These are phyloP conservation scores for Talaromyces thailandensis DNA, from an alignment of 495 filamentous ascomycete species.

Conservation along the genomic window DNA sequence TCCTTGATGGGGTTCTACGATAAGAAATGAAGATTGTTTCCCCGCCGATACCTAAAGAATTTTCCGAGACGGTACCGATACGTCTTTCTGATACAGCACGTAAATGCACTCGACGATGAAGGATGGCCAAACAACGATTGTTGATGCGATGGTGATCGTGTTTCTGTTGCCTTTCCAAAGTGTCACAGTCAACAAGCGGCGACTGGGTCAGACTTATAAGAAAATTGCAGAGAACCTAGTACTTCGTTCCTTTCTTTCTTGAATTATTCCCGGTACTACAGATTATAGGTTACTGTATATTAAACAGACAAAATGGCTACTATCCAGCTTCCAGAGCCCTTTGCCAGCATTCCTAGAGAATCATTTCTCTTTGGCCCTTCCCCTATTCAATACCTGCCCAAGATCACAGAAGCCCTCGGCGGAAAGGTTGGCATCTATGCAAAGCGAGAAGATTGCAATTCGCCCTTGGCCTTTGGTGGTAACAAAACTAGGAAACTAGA, in stretches of 20 bases:
- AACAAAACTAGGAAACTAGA: constrained; percentile 62
- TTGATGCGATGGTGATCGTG: not conserved
- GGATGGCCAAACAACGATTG: not conserved
- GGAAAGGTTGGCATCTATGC: constrained; percentile 47
- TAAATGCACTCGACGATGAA: not conserved
- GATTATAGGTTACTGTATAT: not conserved
- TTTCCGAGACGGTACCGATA: not conserved
- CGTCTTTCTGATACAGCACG: not conserved
- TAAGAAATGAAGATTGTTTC: not conserved
- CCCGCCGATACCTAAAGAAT: not conserved
- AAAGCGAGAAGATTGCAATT: constrained; percentile 57
- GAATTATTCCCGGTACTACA: not conserved
- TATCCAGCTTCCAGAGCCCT: constrained; percentile 44
- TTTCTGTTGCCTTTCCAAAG: not conserved
- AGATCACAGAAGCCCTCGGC: constrained; percentile 47
- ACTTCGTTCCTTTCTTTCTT: not conserved
- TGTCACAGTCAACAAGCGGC: not conserved
- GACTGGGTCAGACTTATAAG: not conserved
- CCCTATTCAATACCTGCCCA: constrained; percentile 50
- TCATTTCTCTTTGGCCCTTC: constrained; percentile 48
- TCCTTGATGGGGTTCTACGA: not conserved
- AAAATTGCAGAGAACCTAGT: not conserved
- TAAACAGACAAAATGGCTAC: not conserved
- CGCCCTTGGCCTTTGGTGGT: constrained; percentile 51
- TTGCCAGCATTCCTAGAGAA: constrained; percentile 46